Evolutionary conservation across 2,329 filamentous ascomycete genomes (phyloP), one percentile per base, ranked within the genome.

Genomic region (Emericellopsis atlantica): DNA sequence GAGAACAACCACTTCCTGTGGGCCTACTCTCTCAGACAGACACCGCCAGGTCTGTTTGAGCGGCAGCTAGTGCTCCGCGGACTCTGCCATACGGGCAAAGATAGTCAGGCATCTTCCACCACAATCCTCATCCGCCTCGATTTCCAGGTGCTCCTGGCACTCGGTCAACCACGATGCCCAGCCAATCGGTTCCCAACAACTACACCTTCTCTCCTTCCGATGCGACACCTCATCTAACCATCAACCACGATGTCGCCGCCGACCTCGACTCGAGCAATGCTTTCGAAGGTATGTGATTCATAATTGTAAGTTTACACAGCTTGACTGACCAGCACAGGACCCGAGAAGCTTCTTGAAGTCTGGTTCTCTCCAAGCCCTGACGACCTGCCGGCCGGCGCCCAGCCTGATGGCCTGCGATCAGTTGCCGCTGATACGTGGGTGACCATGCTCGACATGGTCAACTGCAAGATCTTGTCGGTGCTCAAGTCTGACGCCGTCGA

Each of bases 1-100:
- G 57, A 53, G 55, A 64, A 63, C 62, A 66, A 69, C 68, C 71
- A 74, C 70, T 65, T 75, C 72, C 75, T 78, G 83, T 92, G 87
- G 86, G 87, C 85, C 87, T 92, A 88, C 86, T 92, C 84, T 89
- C 85, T 89, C 85, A 84, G 79, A 76, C 87, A 84, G 74, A 84
- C 84, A 74, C 81, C 79, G 78, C 83, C 87, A 82, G 77, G 83
- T 89, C 89, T 86, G 85, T 90, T 87, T 93, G 86, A 79, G 86
- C 75, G 79, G 84, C 80, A 93, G 88, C 87, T 84, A 88, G 87
- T 85, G 88, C 87, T 92, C 84, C 84, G 83, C 81, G 74, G 75
- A 77, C 72, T 70, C 65, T 64, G 59, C 59, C 54, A 54, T 48
- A 45, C 47, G 53, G 54, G 54, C 56, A 59, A 47, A 37, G 36